phyloP scores from a whole-genome alignment of 2,329 filamentous ascomycete genomes.

The Endothia cerciana region DNA sequence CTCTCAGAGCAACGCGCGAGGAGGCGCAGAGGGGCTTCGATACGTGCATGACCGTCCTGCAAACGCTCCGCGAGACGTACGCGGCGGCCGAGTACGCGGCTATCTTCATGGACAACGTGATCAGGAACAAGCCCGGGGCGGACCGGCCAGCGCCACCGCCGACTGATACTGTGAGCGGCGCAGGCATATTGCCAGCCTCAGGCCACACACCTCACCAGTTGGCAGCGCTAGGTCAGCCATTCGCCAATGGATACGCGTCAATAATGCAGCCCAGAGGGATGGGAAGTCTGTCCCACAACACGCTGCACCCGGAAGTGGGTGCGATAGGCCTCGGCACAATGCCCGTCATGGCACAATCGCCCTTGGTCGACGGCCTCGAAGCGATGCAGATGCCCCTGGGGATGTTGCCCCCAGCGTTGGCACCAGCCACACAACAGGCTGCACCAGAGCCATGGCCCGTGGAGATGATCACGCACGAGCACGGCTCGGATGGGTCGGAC shows the following conservation, averaged over 20 bases:
- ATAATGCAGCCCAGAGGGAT: neutral
- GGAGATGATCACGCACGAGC: conserved; percentile 8
- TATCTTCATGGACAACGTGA: conserved; percentile 73
- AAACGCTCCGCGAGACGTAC: conserved; percentile 85
- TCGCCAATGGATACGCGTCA: neutral
- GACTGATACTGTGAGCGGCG: neutral
- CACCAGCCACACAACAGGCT: neutral
- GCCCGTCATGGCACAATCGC: conserved; percentile 1
- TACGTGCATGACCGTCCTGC: conserved; percentile 90
- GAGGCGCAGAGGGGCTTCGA: conserved; percentile 80
- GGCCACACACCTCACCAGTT: neutral
- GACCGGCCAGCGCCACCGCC: neutral
- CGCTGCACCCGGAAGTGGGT: conserved; percentile 13
- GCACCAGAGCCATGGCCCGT: conserved; percentile 11
- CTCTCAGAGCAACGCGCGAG: conserved; percentile 70
- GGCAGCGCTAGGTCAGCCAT: neutral
- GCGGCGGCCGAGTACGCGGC: conserved; percentile 95
- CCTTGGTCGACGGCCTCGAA: neutral
- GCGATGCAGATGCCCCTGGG: neutral
- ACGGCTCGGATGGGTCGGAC: conserved; percentile 4
- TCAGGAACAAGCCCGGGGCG: conserved; percentile 15
- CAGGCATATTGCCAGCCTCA: conserved; percentile 2
- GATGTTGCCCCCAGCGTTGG: neutral
- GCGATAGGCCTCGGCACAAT: conserved; percentile 11
- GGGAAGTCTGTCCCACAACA: neutral